Evolutionary conservation across 139 green algal species (phyloP), one percentile per base, ranked within the genome.

Genomic region (Chlorella sp.): DNA sequence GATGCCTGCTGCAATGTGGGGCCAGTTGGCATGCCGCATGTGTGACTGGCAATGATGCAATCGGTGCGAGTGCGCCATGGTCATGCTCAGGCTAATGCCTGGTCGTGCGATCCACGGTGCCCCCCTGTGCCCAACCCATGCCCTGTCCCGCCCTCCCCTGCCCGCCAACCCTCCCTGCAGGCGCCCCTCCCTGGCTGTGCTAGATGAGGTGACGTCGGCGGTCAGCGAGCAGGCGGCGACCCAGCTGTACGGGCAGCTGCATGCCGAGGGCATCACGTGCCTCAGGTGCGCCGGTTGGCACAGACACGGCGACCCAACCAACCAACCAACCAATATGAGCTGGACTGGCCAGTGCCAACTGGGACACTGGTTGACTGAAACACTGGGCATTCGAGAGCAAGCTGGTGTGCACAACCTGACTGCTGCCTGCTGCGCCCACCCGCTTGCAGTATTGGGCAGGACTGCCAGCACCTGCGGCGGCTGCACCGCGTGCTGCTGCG

Each of bases 141-240:
- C n/a, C n/a, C n/a, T n/a, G n/a, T n/a, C 34, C 67, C 14, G 67
- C 6, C 34, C 41, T 17, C 70, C 14, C 28, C 16, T 76, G 70
- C 70, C 43, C n/a, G 40, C 43, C 73, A 30, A 32, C 44, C 43
- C 44, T 13, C 4, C 43, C 56, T 77, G 79, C 41, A 83, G 84
- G 44, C 70, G 58, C 43, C 91, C 92, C 14, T 43, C 65, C 24
- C 36, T 94, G 44, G 92, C 85, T 13, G 60, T 94, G 20, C 82
- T 94, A 19, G 92, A 94, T 78, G 92, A 94, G 80, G 48, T 78
- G 28, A 91, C 85, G 0, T 90, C 85, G 17, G 84, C 88, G 3
- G 75, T 94, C 30, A 79, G 73, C 73, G 85, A 67, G 41, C 85
- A 51, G 0, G 83, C 41, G 0, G 90, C 76, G 1, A 36, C 41